Conservation (phyloP, 495 filamentous ascomycete genomes). For the Sphaerosporella brunnea region DNA sequence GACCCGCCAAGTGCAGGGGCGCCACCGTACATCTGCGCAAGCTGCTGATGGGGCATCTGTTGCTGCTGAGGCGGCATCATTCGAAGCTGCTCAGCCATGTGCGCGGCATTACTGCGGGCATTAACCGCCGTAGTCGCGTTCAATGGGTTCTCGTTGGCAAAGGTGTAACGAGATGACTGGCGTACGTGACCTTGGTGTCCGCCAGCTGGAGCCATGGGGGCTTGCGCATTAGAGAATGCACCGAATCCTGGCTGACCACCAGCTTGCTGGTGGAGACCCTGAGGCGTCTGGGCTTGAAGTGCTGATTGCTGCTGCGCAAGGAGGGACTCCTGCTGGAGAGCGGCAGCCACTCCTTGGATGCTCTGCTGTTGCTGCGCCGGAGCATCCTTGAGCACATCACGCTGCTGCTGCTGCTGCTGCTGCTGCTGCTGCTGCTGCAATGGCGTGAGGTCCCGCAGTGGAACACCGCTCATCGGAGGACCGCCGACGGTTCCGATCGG, state of each 20-base stretch:
- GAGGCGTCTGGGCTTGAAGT: conserved; percentile 20
- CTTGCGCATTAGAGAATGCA: conserved; percentile 18
- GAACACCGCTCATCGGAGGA: conserved; percentile 2
- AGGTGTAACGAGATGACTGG: conserved; percentile 75
- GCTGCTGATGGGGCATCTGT: conserved; percentile 40
- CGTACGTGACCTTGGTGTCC: conserved; percentile 39
- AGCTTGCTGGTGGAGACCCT: conserved; percentile 17
- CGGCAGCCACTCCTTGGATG: not conserved
- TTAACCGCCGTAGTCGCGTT: conserved; percentile 49
- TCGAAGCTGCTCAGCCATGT: conserved; percentile 74
- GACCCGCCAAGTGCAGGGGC: conserved; percentile 18
- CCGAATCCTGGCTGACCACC: conserved; percentile 15
- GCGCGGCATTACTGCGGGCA: conserved; percentile 60
- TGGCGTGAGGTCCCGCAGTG: conserved; percentile 2
- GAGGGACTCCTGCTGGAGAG: conserved; percentile 11
- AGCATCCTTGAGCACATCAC: conserved; percentile 6
- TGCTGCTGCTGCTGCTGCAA: conserved; percentile 16
- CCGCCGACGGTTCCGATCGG: not conserved
- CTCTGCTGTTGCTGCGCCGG: conserved; percentile 17
- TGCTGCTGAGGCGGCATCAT: conserved; percentile 64
- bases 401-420: conserved; percentile 18
- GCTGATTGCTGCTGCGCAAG: conserved; percentile 16
- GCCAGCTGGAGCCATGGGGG: conserved; percentile 16
- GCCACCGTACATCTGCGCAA: conserved; percentile 41
- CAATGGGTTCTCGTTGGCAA: conserved; percentile 52